A percentile compares a stretch with the other conserved stretches of the same genome.
phyloP scores from a whole-genome alignment of 75 land plant species.

The Azolla pinnata region DNA sequence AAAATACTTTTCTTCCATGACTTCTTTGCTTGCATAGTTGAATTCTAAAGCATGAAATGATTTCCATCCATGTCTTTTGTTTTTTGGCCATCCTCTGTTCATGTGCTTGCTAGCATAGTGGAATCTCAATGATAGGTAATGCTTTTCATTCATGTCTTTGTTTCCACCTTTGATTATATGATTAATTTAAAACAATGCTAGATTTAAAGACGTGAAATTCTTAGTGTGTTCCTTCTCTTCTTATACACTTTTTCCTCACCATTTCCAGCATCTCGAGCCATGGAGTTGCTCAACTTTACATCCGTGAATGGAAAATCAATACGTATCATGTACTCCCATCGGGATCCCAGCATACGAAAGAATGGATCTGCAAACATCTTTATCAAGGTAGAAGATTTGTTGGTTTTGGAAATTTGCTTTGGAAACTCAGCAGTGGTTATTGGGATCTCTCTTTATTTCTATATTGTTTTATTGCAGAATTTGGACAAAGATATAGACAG shows the following conservation, averaged over 20 bases:
- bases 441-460: neutral
- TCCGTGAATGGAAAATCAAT: conserved; percentile 47
- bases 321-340: conserved; percentile 62
- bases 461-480: conserved; percentile 23
- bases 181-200: too few species aligned
- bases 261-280: conserved; percentile 48
- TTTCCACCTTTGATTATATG: too few species aligned
- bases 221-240: neutral
- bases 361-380: conserved; percentile 70
- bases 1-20: too few species aligned
- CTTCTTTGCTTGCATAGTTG: too few species aligned
- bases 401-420: neutral
- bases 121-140: too few species aligned
- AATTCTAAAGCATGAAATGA: too few species aligned
- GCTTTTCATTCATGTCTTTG: too few species aligned
- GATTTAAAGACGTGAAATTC: neutral
- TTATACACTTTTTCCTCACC: neutral
- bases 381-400: conserved; percentile 42
- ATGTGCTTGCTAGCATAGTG: too few species aligned
- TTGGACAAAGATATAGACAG: conserved; percentile 47
- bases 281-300: conserved; percentile 35
- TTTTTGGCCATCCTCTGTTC: too few species aligned
- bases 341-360: conserved; percentile 58
- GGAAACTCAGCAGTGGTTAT: neutral
- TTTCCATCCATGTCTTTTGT: too few species aligned